Percentiles rank a stretch among this genome's conserved stretches.
phyloP scores from a whole-genome alignment of 768 basidiomycete genomes.

The Cyclocybe aegerita region DNA sequence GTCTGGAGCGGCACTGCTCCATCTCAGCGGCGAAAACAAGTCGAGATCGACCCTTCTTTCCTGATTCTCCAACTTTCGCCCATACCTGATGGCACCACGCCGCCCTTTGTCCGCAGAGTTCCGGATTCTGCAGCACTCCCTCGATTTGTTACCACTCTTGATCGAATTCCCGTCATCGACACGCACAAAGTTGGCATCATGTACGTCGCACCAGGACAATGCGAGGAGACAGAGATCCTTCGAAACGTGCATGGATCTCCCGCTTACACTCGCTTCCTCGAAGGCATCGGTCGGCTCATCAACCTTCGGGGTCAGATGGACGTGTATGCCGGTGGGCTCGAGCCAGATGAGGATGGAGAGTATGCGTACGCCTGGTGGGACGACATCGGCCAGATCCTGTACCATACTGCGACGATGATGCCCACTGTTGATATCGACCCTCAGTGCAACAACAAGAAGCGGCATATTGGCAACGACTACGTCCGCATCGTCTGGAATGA shows the following conservation, averaged over 20 bases:
- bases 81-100: constrained; percentile 42
- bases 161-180: constrained; percentile 91
- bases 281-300: constrained; percentile 86
- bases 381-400: constrained; percentile 92
- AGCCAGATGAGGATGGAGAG: constrained; percentile 90
- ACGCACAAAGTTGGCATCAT: constrained; percentile 96
- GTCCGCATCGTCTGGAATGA: constrained; percentile 99
- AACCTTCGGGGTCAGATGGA: constrained; percentile 87
- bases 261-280: constrained; percentile 90
- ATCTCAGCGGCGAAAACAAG: constrained; percentile 86
- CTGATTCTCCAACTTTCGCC: constrained; percentile 85
- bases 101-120: constrained; percentile 42
- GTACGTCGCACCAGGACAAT: constrained; percentile 94
- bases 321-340: constrained; percentile 89
- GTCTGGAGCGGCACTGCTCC: constrained; percentile 88
- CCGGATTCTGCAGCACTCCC: constrained; percentile 49
- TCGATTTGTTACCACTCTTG: constrained; percentile 65
- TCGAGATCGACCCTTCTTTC: constrained; percentile 82
- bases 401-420: constrained; percentile 98
- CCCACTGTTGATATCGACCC: constrained; percentile 72
- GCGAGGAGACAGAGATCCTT: constrained; percentile 80
- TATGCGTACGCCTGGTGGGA: constrained; percentile 99
- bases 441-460: constrained; percentile 81
- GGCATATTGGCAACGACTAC: constrained; percentile 95
- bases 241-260: constrained; percentile 91